A percentile compares a stretch with the other conserved stretches of the same genome.
phyloP scores from a whole-genome alignment of 192 early-diverging fungal species.

The Phycomyces blakesleeanus region DNA sequence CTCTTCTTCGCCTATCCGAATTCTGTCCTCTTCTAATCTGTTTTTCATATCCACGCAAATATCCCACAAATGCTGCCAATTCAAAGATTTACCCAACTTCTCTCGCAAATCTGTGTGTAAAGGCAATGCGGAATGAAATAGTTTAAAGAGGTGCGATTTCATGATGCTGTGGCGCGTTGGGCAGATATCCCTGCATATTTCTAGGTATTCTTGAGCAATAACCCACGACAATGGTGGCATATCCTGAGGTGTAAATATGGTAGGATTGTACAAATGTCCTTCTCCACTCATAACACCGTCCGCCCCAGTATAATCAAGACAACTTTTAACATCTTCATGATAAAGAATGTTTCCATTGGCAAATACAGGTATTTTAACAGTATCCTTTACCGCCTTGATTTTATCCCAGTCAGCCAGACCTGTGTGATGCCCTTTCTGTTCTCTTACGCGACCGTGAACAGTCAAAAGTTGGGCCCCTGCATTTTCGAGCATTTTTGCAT shows the following conservation, averaged over 20 bases:
- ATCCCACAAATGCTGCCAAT: conserved; percentile 53
- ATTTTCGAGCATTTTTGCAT: conserved; percentile 91
- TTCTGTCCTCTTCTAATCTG: conserved; percentile 39
- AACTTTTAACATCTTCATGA: conserved; percentile 80
- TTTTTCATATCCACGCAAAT: conserved; percentile 54
- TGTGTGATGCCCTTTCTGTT: conserved; percentile 96
- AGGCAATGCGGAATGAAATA: conserved; percentile 74
- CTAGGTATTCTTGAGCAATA: conserved; percentile 85
- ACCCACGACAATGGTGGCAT: conserved; percentile 65
- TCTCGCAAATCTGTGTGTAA: conserved; percentile 80
- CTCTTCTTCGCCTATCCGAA: conserved; percentile 27
- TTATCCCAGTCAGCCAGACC: conserved; percentile 95
- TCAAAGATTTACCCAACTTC: conserved; percentile 54
- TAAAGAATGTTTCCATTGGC: conserved; percentile 98
- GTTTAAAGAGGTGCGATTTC: conserved; percentile 90
- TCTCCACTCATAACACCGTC: conserved; percentile 96
- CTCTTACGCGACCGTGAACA: conserved; percentile 89
- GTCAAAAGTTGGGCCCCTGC: conserved; percentile 89
- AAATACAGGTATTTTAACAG: conserved; percentile 86
- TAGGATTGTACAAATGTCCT: conserved; percentile 87
- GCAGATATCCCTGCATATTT: conserved; percentile 60
- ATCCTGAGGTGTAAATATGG: conserved; percentile 65
- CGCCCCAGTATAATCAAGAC: conserved; percentile 76
- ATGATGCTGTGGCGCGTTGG: conserved; percentile 62
- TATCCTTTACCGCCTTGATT: conserved; percentile 80